These are phyloP conservation scores for Ceratobasidium sp. DNA, from an alignment of 1,284 basidiomycete species.

Conservation along the genomic window DNA sequence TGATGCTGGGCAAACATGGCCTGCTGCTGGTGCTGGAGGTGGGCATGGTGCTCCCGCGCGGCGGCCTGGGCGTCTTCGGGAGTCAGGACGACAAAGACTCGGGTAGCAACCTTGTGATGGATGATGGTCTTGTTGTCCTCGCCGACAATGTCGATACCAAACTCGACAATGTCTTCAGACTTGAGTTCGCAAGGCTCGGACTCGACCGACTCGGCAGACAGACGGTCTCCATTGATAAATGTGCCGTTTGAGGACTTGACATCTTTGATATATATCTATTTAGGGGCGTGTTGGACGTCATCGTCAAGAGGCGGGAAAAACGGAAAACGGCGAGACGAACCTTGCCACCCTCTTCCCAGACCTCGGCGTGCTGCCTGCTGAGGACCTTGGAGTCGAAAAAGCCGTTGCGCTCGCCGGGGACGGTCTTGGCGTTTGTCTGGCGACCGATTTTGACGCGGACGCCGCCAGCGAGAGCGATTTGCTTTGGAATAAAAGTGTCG, in stretches of 20 bases:
- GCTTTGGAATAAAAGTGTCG: conserved; percentile 96
- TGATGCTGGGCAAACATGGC: conserved; percentile 42
- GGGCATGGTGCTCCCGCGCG: conserved; percentile 49
- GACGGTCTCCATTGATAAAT: conserved; percentile 95
- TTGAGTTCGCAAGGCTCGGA: conserved; percentile 95
- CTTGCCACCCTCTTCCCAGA: conserved; percentile 94
- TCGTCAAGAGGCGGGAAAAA: conserved; percentile 8
- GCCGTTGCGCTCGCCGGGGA: conserved; percentile 94
- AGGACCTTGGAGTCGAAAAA: conserved; percentile 99
- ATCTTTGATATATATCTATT: conserved; percentile 96
- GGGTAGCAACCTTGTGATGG: conserved; percentile 98
- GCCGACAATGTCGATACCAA: conserved; percentile 98
- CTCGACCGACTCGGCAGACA: conserved; percentile 91
- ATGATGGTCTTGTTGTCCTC: conserved; percentile 99
- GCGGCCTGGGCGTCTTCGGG: conserved; percentile 52
- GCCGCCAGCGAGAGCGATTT: conserved; percentile 84
- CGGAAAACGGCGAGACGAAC: conserved; percentile 59
- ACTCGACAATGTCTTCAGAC: conserved; percentile 95
- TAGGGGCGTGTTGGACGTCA: conserved; percentile 40
- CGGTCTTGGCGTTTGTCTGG: conserved; percentile 97
- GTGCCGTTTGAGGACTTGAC: conserved; percentile 99
- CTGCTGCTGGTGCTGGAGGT: conserved; percentile 51
- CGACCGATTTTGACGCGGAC: conserved; percentile 95
- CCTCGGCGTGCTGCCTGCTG: conserved; percentile 95
- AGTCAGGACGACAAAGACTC: conserved; percentile 61